These are phyloP conservation scores for Murraya koenigii DNA, from an alignment of 345 rosid genomes.

Conservation along the genomic window DNA sequence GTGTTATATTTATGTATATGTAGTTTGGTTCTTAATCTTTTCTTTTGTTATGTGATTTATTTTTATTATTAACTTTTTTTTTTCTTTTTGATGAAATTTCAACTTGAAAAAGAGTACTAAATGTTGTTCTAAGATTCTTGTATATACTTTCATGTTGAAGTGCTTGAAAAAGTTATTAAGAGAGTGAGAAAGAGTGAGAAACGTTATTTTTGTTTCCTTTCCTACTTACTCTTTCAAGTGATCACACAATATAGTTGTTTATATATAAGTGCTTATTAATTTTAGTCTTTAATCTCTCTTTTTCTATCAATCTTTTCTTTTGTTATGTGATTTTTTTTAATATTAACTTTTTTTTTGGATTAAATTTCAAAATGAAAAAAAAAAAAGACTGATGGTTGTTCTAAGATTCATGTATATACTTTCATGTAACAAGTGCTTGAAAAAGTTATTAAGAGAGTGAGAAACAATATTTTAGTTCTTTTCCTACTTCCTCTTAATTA, in stretches of 20 bases:
- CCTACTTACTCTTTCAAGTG: not conserved
- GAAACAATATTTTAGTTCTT: not conserved
- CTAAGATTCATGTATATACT: not conserved
- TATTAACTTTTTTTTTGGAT: not conserved
- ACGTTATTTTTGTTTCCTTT: not conserved
- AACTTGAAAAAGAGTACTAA: not conserved
- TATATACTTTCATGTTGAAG: not conserved
- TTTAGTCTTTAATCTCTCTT: not conserved
- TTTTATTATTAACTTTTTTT: not conserved
- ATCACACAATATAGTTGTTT: not conserved
- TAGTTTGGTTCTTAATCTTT: conserved; percentile 12
- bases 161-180: not conserved
- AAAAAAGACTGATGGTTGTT: not conserved
- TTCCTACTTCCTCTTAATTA: not conserved
- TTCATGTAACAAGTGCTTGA: not conserved
- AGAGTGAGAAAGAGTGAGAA: not conserved
- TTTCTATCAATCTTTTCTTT: not conserved
- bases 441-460: not conserved
- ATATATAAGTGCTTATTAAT: not conserved
- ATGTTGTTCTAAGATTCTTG: not conserved
- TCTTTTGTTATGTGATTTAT: not conserved
- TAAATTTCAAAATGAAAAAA: not conserved
- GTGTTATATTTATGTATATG: not conserved
- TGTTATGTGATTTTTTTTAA: not conserved
- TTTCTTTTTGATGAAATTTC: not conserved